Conservation (phyloP, 2,329 filamentous ascomycete genomes). For the Pseudogymnoascus sp. region DNA sequence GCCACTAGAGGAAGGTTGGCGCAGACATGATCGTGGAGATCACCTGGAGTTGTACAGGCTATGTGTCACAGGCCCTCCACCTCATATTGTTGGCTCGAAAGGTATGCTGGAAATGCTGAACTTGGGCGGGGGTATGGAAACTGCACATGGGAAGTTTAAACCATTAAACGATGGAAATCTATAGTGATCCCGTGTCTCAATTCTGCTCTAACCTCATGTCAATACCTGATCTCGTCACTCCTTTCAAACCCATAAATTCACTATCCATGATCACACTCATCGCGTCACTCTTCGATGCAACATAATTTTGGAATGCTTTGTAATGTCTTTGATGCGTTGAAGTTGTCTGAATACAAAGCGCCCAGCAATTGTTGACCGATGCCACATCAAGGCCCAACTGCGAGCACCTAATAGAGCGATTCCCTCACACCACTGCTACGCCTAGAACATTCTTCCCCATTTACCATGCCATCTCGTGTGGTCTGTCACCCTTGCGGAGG, state of each 20-base stretch:
- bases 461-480: conserved; percentile 99
- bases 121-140: not conserved
- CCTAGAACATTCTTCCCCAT: conserved; percentile 28
- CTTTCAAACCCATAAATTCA: conserved; percentile 5
- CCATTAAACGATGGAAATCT: conserved; percentile 5
- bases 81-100: not conserved
- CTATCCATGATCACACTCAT: conserved; percentile 6
- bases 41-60: not conserved
- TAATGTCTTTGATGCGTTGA: conserved; percentile 10
- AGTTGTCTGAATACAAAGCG: conserved; percentile 10
- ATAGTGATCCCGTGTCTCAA: not conserved
- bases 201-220: conserved; percentile 2
- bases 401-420: conserved; percentile 8
- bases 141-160: not conserved
- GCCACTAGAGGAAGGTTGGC: not conserved
- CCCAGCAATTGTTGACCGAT: conserved; percentile 8
- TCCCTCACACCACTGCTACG: conserved; percentile 18
- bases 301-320: conserved; percentile 8
- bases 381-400: conserved; percentile 8
- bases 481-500: conserved; percentile 98
- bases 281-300: conserved; percentile 2
- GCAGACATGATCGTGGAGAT: not conserved
- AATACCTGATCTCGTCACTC: conserved; percentile 5
- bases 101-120: too few species aligned
- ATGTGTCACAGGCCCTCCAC: not conserved